These are phyloP conservation scores for Populus hybrid DNA, from an alignment of 441 rosid genomes.

Conservation along the genomic window DNA sequence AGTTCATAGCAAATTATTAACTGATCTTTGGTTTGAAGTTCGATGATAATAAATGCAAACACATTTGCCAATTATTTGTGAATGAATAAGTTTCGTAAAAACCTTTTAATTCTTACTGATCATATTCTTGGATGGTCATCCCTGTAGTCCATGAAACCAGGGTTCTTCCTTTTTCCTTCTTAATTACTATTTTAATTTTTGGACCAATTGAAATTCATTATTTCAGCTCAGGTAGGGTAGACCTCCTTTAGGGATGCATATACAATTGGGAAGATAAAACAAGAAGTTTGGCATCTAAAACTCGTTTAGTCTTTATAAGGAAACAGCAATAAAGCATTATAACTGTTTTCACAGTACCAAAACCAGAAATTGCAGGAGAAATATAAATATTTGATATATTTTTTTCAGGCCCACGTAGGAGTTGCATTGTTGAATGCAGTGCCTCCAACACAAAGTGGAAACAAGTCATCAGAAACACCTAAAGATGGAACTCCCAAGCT, in stretches of 20 bases:
- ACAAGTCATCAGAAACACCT: constrained; percentile 44
- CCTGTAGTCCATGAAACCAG: neutral
- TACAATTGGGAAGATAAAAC: neutral
- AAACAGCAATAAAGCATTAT: neutral
- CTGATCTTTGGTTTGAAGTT: neutral
- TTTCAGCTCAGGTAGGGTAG: neutral
- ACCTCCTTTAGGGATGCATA: neutral
- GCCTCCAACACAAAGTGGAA: constrained; percentile 60
- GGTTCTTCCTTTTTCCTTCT: neutral
- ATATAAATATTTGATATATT: constrained; percentile 36
- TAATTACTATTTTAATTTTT: neutral
- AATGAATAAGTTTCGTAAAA: neutral
- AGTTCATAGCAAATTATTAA: no score
- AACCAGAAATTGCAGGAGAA: constrained; percentile 48
- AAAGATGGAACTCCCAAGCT: constrained; percentile 60
- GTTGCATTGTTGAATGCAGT: constrained; percentile 87
- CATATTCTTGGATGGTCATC: neutral
- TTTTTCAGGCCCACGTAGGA: constrained; percentile 90
- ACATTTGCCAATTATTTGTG: neutral
- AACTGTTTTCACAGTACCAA: neutral
- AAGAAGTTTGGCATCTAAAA: neutral
- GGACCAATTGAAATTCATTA: neutral
- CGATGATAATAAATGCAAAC: neutral
- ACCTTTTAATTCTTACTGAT: neutral
- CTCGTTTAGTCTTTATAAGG: neutral